phyloP scores from a whole-genome alignment of 345 rosid genomes.

The Salix purpurea region DNA sequence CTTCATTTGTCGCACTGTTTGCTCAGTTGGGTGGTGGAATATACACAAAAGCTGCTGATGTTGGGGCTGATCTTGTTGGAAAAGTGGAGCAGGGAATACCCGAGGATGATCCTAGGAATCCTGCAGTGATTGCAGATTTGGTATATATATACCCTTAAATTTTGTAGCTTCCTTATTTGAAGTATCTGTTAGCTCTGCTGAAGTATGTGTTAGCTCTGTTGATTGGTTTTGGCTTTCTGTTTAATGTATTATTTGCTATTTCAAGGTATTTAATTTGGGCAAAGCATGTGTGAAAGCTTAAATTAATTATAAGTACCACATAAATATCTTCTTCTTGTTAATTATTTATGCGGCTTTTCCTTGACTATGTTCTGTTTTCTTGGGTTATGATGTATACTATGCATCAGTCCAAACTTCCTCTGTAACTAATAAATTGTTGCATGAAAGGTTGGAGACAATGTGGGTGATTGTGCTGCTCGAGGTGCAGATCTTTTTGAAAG shows the following conservation, averaged over 20 bases:
- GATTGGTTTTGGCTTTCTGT: neutral
- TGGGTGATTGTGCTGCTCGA: conserved; percentile 99
- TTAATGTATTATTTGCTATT: neutral
- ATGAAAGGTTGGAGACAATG: conserved; percentile 92
- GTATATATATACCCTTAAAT: conserved; percentile 37
- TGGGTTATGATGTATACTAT: neutral
- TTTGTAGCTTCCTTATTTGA: neutral
- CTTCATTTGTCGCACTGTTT: conserved; percentile 96
- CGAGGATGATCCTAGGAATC: conserved; percentile 99
- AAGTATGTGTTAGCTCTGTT: neutral
- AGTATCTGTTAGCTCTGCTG: neutral
- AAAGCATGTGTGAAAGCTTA: neutral
- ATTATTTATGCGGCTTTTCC: neutral
- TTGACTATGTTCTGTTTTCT: neutral
- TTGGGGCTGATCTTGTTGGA: conserved; percentile 99
- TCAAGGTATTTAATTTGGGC: neutral
- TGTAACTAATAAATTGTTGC: neutral
- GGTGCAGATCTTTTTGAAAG: conserved; percentile 99
- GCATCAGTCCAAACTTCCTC: neutral
- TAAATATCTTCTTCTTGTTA: neutral
- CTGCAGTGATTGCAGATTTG: conserved; percentile 99
- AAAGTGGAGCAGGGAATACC: conserved; percentile 99
- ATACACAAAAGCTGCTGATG: conserved; percentile 99
- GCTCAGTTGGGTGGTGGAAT: conserved; percentile 99
- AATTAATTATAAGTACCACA: neutral